Conservation (phyloP, 2,329 filamentous ascomycete genomes). For the Cylindrodendrum hubeiense region DNA sequence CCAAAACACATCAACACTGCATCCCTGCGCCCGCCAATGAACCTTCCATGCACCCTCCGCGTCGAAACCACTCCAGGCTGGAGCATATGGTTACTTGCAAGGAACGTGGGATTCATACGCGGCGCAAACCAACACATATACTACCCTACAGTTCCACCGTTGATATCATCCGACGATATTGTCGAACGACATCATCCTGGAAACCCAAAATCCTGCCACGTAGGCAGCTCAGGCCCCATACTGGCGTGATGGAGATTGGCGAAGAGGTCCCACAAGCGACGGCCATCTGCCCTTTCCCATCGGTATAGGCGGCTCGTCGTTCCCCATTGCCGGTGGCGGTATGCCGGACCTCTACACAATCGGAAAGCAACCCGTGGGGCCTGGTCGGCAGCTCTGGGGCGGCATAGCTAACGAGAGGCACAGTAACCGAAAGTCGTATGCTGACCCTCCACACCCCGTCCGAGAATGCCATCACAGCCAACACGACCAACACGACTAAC, state of each 20-base stretch:
- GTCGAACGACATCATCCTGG: conserved; percentile 13
- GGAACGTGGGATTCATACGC: neutral
- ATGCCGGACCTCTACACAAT: conserved; percentile 24
- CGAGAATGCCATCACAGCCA: conserved; percentile 10
- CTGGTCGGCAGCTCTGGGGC: conserved; percentile 17
- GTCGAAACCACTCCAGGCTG: neutral
- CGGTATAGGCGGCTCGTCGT: conserved; percentile 22
- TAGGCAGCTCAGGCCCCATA: conserved; percentile 20
- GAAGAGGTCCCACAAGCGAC: conserved; percentile 20
- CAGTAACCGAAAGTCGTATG: conserved; percentile 20
- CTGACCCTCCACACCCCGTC: conserved; percentile 17
- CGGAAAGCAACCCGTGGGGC: conserved; percentile 21
- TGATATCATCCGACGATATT: conserved; percentile 1
- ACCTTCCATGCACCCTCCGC: neutral
- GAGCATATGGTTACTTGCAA: neutral
- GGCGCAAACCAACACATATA: neutral
- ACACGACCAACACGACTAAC: conserved; percentile 16
- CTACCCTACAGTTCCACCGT: conserved; percentile 11
- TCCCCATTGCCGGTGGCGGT: conserved; percentile 28
- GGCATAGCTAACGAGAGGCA: conserved; percentile 14
- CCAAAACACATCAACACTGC: no score
- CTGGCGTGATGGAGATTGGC: conserved; percentile 29
- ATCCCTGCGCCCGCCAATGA: neutral
- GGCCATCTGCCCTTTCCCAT: conserved; percentile 13
- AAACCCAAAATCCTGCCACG: conserved; percentile 17